A percentile compares a stretch with the other conserved stretches of the same genome.
These are phyloP conservation scores for Catunica adiposa DNA, from an alignment of 2,329 filamentous ascomycete species.

Conservation along the genomic window DNA sequence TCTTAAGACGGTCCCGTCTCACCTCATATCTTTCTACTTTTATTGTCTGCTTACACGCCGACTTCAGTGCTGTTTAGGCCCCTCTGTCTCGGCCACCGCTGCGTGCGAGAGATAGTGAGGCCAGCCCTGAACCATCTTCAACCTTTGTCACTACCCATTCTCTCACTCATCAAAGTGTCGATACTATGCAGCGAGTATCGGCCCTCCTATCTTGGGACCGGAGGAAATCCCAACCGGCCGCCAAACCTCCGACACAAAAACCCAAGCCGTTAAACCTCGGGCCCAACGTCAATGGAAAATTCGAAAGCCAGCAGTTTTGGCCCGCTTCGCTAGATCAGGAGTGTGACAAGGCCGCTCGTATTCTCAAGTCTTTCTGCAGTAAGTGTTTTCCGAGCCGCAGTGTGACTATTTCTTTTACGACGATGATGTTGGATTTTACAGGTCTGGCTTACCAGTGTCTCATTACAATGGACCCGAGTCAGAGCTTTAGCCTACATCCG, in stretches of 20 bases:
- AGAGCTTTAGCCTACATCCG: not conserved
- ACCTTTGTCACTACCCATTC: too few relatives aligned
- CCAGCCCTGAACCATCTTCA: not conserved
- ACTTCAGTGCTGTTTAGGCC: slow-evolving; percentile 3
- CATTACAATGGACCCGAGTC: too few relatives aligned
- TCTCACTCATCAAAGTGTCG: not conserved
- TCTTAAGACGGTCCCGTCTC: not conserved
- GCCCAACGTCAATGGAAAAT: slow-evolving; percentile 12
- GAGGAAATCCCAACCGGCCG: slow-evolving; percentile 14
- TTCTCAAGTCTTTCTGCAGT: slow-evolving; percentile 83
- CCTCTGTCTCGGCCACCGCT: slow-evolving; percentile 9
- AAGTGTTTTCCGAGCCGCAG: slow-evolving; percentile 21
- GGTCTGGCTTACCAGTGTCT: not conserved
- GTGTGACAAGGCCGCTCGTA: slow-evolving; percentile 79
- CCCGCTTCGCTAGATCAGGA: slow-evolving; percentile 74
- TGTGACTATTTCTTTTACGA: too few relatives aligned
- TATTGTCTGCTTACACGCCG: not conserved
- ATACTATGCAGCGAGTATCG: slow-evolving; percentile 16
- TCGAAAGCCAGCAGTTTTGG: slow-evolving; percentile 52
- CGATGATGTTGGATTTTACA: not conserved
- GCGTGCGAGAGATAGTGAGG: slow-evolving; percentile 12
- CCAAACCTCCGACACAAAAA: slow-evolving; percentile 7
- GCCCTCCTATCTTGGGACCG: slow-evolving; percentile 16
- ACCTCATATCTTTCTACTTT: not conserved
- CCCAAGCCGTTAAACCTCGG: slow-evolving; percentile 9